A percentile compares a stretch with the other conserved stretches of the same genome.
Conservation (phyloP, 305 asterid genomes). For the Galium porrigens region DNA sequence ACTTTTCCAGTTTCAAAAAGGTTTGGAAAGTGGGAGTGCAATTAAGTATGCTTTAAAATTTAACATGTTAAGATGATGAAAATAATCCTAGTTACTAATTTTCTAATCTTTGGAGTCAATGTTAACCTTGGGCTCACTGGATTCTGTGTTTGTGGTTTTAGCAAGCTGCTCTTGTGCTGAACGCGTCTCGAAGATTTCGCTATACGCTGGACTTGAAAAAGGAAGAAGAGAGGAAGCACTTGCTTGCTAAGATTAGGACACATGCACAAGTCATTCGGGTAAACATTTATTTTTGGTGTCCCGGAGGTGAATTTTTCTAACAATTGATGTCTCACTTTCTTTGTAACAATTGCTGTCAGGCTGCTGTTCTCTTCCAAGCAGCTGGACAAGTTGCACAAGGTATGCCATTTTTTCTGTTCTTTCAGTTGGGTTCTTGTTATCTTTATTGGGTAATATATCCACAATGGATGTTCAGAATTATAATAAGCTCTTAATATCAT, state of each 20-base stretch:
- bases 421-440: neutral
- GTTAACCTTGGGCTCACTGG: conserved; percentile 2
- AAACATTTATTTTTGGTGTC: conserved; percentile 16
- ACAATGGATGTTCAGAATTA: neutral
- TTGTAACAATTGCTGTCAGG: conserved; percentile 39
- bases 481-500: neutral
- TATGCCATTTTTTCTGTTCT: conserved; percentile 17
- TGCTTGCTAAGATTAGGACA: conserved; percentile 58
- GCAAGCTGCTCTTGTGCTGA: conserved; percentile 93
- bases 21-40: neutral
- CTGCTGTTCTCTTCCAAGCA: conserved; percentile 76
- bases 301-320: conserved; percentile 6
- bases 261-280: conserved; percentile 98
- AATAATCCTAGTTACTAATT: neutral
- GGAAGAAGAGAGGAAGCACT: conserved; percentile 72
- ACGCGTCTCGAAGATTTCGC: conserved; percentile 90
- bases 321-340: conserved; percentile 6
- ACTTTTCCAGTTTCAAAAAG: neutral
- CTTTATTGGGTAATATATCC: neutral
- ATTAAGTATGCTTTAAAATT: neutral
- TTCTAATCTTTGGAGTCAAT: neutral
- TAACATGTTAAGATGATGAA: neutral
- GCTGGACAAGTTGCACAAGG: conserved; percentile 43
- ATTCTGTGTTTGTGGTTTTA: conserved; percentile 21
- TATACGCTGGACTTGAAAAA: conserved; percentile 81